Base-by-base conservation (phyloP, 2,329 filamentous ascomycete species). In the Lecanicillium sp. region DNA sequence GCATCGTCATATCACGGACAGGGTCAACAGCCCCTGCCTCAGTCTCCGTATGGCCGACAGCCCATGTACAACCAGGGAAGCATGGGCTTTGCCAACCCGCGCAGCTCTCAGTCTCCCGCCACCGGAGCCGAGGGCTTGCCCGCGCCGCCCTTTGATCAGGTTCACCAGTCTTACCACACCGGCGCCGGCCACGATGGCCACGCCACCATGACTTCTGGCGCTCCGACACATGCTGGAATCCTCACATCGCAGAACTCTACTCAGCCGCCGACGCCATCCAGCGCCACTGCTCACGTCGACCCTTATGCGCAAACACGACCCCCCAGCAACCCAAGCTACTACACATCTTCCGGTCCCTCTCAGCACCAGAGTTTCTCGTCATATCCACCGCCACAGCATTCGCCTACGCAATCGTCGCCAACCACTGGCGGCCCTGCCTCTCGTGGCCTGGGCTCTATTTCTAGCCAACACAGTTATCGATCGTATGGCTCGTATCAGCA, bases 61-160 rank as follows among this genome's bases (percentile, higher is more conserved):
- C 47, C 52, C 11, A 44, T 62, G 46, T 84, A 78, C 60, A 49
- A 44, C 36, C 57, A 56, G 43, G 74, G 74, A 20, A 68, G 70
- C 33, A 64, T 76, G 53, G 44, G 54, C 18, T 59, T 53, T 30
- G 52, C 49, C 40, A 51, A 51, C 36, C 55, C 59, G 22, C 51
- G 61, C 39, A 58, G 49, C 45, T 58, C 61, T 4, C 58, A 58
- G 37, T 62, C 61, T 17, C 81, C 83, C 12, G 58, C 65, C 9
- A 70, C 74, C 7, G 66, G 69, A 19, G 69, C 66, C 34, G 78
- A 87, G 54, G 71, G 70, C 35, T 66, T 89, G 39, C 74, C 83
- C 44, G 69, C 76, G 39, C 77, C 82, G 43, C 72, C 81, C 6
- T 87, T 81, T 60, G 81, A 84, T 46, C 68, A 77, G 45, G 77